Conservation (phyloP, 2,329 filamentous ascomycete genomes). For the Pyrenochaeta sp. region DNA sequence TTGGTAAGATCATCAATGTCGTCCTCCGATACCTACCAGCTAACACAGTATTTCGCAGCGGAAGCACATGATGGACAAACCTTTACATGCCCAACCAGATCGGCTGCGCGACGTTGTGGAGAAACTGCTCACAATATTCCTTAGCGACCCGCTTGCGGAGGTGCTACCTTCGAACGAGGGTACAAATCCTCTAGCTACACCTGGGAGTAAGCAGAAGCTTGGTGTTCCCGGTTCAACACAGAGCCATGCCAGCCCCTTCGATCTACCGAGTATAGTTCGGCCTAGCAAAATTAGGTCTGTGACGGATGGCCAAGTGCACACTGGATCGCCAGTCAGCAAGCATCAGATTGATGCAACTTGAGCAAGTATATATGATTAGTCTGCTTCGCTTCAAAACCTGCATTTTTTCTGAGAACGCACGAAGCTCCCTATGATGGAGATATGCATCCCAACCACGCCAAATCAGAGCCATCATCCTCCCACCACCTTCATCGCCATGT, state of each 20-base stretch:
- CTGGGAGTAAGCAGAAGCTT: slow-evolving; percentile 30
- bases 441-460: no score
- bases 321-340: slow-evolving; percentile 36
- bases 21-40: neutral
- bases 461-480: no score
- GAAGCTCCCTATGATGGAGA: no score
- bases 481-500: no score
- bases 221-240: slow-evolving; percentile 31
- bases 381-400: no score
- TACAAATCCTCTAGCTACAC: slow-evolving; percentile 34
- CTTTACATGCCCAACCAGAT: slow-evolving; percentile 53
- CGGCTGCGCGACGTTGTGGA: slow-evolving; percentile 59
- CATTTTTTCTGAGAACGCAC: no score
- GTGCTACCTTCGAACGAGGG: slow-evolving; percentile 20
- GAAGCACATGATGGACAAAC: slow-evolving; percentile 47
- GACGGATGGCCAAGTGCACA: slow-evolving; percentile 25
- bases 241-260: slow-evolving; percentile 42
- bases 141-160: slow-evolving; percentile 53
- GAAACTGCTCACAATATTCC: slow-evolving; percentile 56
- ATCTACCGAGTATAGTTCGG: slow-evolving; percentile 40
- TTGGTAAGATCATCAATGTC: slow-evolving; percentile 40
- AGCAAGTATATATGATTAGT: neutral
- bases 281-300: slow-evolving; percentile 25
- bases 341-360: slow-evolving; percentile 10
- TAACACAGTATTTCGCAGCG: slow-evolving; percentile 32